Base-by-base conservation (phyloP, 2,329 filamentous ascomycete species). In the Aspergillus bombycis region DNA sequence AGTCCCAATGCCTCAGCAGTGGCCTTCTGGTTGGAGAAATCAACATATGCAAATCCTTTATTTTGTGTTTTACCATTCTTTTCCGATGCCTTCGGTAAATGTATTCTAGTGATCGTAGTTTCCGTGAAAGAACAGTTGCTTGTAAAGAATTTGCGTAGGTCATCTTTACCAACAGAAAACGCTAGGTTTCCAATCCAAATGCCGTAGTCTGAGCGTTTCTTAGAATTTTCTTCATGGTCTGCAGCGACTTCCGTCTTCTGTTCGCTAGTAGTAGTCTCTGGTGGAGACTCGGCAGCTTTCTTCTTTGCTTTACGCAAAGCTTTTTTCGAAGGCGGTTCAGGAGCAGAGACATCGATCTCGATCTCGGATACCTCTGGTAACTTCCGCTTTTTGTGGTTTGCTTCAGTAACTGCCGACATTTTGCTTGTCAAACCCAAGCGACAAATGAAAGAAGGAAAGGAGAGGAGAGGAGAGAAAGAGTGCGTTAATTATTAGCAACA, bases 131-230 rank as follows among this genome's bases (percentile, higher is more conserved):
- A 81, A 64, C 88, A 89, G 56, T 89, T 88, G 8, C 88, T 89
- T 38, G 90, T 85, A n/a, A 99, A 81, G 85, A 96, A 98, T 65
- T 85, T 86, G 72, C 90, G 89, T 56, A 99, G 81, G 66, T 93
- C 89, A 14, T 87, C 82, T 63, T 90, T 88, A 52, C 91, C 95
- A 46, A 90, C 83, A 54, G 86, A 88, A 83, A 94, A 99, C n/a
- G 91, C 88, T 66, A 99, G 81, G 79, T 99, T 99, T 71, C 96
- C 95, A 71, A 99, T 92, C 95, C 95, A 99, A 68, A 99, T 88
- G 66, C 93, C 92, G 78, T 93, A 89, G 21, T 91, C 88, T 11
- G 93, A 95, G 64, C 92, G 89, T 60, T 80, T 77, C 14, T 73
- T 72, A 52, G 78, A 56, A n/a, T 68, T 36, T 19, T 59, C 72